Conservation (phyloP, 257 asterid genomes). For the Solanum peruvianum region DNA sequence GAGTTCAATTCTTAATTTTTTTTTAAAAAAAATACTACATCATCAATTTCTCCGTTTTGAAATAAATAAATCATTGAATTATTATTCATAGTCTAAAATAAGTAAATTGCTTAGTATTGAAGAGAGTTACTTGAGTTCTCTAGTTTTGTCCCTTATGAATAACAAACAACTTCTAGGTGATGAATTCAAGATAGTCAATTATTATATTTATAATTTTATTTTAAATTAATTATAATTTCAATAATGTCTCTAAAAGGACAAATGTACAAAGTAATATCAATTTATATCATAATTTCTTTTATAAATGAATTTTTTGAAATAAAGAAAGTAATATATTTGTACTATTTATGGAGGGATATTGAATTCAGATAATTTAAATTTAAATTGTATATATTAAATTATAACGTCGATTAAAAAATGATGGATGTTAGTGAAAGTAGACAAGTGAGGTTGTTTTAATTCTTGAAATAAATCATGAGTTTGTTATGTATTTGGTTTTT, state of each 20-base stretch:
- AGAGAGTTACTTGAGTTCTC: not conserved
- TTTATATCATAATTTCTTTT: no score
- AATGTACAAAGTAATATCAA: not conserved
- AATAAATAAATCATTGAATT: no score
- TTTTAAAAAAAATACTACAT: no score
- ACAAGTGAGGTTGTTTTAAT: not conserved
- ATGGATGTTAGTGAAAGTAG: not conserved
- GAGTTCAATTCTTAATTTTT: not conserved
- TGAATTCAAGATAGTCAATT: not conserved
- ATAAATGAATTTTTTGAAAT: not conserved
- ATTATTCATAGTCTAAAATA: no score
- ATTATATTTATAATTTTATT: no score
- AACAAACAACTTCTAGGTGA: not conserved
- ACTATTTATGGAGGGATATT: not conserved
- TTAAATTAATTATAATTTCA: no score
- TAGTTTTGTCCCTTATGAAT: not conserved
- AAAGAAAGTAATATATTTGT: not conserved
- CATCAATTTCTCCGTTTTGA: no score
- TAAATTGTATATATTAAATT: no score
- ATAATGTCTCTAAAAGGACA: not conserved
- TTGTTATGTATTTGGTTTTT: not conserved
- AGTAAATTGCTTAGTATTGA: no score
- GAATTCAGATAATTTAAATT: not conserved
- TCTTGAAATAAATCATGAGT: not conserved
- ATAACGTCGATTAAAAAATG: not conserved